Base-by-base conservation (phyloP, 257 asterid genomes). In the Capsicum pubescens region DNA sequence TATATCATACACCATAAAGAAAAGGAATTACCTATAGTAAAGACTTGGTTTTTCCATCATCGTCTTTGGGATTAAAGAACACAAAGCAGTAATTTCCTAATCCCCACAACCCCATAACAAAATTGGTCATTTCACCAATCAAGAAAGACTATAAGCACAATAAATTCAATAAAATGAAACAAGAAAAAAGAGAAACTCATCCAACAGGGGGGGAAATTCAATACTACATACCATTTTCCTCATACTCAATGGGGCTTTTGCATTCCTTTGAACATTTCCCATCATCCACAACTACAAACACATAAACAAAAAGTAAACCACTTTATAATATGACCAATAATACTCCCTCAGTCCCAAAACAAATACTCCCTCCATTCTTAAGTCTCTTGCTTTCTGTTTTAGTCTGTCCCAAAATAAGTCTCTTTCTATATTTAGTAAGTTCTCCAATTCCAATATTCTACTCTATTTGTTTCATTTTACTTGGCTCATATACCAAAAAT, bases 21-120 rank as follows among this genome's bases (percentile, higher is more conserved):
- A 14, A 48, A 26, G 10, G 77, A 32, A 48, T 68, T 87, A 96
- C 99, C 99, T 94, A 90, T 58, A 96, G 91, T 9, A 92, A 91
- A 77, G 88, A 84, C 90, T 89, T 91, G 85, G 95, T 89, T 66
- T 79, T 72, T 36, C 70, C 92, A 61, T 87, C 94, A 9, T 90
- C 85, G 83, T 92, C 93, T 80, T 90, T 94, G 7, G 99, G 97
- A 87, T 93, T 93, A 63, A 94, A 91, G n/a, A 93, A 94, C 90
- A 91, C 89, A 72, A 93, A 91, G 85, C 86, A 83, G 83, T 84
- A 88, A 63, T 87, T 86, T 81, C 94, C 99, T 96, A 86, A 17
- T 68, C 11, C 42, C 66, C 19, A 79, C 7, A 64, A 12, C 14
- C 59, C 13, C 39, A 14, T 35, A 80, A 70, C 71, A 6, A 54